Base-by-base conservation (phyloP, 306 rosid genomes). In the Prunus padus region DNA sequence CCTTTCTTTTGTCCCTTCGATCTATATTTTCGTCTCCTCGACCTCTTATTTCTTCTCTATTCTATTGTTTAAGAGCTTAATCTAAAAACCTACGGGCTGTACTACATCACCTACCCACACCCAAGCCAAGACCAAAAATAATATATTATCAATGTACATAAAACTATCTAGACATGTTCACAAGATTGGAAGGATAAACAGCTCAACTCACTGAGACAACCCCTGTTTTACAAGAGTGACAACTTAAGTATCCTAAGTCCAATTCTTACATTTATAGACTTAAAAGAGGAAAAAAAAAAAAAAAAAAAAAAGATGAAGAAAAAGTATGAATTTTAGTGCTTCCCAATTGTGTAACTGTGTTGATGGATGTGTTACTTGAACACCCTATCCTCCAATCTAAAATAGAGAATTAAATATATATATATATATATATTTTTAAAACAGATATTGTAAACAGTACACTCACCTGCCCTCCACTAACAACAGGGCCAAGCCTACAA, bases 401-500 rank as follows among this genome's bases (percentile, higher is more conserved):
- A 59, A 59, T 59, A 25, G 37, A 62, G 67, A 15, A 62, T 3
- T 62, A 30, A 59, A 25, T 12, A 25, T 18, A 40, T 8, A n/a
- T n/a, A n/a, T n/a, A n/a, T n/a, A n/a, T n/a, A n/a, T n/a, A n/a
- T n/a, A n/a, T n/a, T n/a, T n/a, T n/a, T n/a, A n/a, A n/a, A n/a
- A 50, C 55, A 81, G 61, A 65, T 79, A 76, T 52, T 67, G 61
- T 62, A 81, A 78, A 77, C 4, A 18, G 8, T 19, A 78, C 63
- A 60, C 62, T 65, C 76, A 94, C 99, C 97, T 95, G 99, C 62
- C 90, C 95, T 69, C 82, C 85, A 33, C 97, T 86, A 77, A 95
- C 99, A 85, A 92, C 86, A 77, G 99, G 99, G 60, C 99, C 99
- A 76, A 95, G 97, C 88, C 96, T 91, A 87, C 97, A 95, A 74